phyloP scores from a whole-genome alignment of 2,329 filamentous ascomycete species.

The Beauveria sp. region DNA sequence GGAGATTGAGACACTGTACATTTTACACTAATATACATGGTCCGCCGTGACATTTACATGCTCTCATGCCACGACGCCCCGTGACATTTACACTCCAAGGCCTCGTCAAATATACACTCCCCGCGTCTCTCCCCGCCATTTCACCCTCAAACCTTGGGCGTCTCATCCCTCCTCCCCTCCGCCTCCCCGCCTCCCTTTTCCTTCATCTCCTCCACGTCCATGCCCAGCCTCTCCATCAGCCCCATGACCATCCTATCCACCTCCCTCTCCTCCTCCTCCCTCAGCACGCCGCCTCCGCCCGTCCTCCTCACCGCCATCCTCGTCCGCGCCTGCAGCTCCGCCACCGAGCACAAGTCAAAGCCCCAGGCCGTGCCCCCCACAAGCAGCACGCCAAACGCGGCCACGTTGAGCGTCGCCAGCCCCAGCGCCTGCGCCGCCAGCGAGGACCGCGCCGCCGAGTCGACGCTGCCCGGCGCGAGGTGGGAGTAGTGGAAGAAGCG shows the following conservation, averaged over 20 bases:
- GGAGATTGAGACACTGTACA: neutral
- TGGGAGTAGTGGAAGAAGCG: slow-evolving; percentile 60
- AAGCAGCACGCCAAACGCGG: slow-evolving; percentile 66
- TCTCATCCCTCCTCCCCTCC: neutral
- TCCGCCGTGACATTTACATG: neutral
- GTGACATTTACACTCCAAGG: too few relatives aligned
- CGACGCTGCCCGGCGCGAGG: slow-evolving; percentile 24
- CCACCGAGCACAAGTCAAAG: slow-evolving; percentile 64
- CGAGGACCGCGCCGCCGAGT: slow-evolving; percentile 31
- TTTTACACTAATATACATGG: slow-evolving; percentile 8
- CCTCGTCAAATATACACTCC: neutral
- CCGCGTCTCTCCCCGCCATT: neutral
- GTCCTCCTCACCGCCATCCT: slow-evolving; percentile 32
- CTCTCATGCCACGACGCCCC: neutral
- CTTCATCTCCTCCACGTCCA: slow-evolving; percentile 16
- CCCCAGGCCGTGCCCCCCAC: slow-evolving; percentile 68
- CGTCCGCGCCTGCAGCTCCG: slow-evolving; percentile 53
- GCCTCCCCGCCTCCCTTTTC: slow-evolving; percentile 15
- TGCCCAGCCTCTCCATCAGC: slow-evolving; percentile 44
- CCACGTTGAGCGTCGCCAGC: slow-evolving; percentile 79
- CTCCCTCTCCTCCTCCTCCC: slow-evolving; percentile 48
- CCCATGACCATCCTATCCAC: slow-evolving; percentile 55
- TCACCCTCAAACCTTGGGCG: neutral
- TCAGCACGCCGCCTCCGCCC: slow-evolving; percentile 11
- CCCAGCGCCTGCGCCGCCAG: slow-evolving; percentile 79